Base-by-base conservation (phyloP, 371 early-diverging fungal genomes). In the Mucor piriformis region DNA sequence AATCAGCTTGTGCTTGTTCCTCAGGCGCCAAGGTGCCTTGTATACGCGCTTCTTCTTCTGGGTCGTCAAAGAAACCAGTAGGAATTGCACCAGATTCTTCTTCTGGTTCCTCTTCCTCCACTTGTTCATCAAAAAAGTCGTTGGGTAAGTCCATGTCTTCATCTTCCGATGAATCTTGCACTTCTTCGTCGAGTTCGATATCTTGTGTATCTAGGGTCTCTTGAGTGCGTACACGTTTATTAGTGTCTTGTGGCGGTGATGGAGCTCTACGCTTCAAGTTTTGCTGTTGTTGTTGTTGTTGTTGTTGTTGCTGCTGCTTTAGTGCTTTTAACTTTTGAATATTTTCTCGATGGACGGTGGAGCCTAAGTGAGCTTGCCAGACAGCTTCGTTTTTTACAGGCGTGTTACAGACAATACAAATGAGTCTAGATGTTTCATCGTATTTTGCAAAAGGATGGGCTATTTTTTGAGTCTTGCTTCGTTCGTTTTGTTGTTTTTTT, bases 361-460 rank as follows among this genome's bases (percentile, higher is more conserved):
- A 72, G 2, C 59, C 56, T n/a, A 81, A 56, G 59, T 81, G 78
- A n/a, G 67, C 63, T 33, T 64, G 61, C 81, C 81, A 81, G 3
- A 74, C 57, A 6, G 62, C 44, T 51, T 72, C 72, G 33, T 34
- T 55, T 43, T 74, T 76, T 1, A 81, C 67, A 2, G 37, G 34
- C 2, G 44, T 33, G n/a, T 70, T 60, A 53, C 81, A 81, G 1
- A 77, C 67, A 6, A 69, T 57, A 52, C 81, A 81, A 0, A 65
- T 40, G 13, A 81, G 40, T 4, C 70, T 63, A 8, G 63, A 70
- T 37, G 65, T 62, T 7, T 64, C 51, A 49, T 81, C 78, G 57
- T 81, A 81, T 53, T 73, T 77, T 6, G 81, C 81, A 56, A 77
- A 71, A 10, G 76, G 76, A 49, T 81, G 81, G 21, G 62, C 60